A percentile compares a stretch with the other conserved stretches of the same genome.
Conservation (phyloP, 2,329 filamentous ascomycete genomes). For the Neobulgaria alba region DNA sequence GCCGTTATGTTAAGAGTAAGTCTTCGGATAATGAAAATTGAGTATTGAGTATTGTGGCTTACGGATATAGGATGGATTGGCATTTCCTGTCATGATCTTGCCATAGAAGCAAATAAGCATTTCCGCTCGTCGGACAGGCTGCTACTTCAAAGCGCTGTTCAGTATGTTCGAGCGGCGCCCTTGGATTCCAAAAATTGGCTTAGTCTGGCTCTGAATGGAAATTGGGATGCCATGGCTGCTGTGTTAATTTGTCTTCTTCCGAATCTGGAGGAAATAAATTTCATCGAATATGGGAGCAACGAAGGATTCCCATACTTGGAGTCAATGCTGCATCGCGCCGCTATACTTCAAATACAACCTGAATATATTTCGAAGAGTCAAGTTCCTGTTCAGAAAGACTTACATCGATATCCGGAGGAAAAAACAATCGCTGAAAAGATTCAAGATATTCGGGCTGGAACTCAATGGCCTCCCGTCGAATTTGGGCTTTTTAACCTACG, state of each 20-base stretch:
- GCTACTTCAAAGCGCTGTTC: not conserved
- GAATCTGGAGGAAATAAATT: slow-evolving; percentile 4
- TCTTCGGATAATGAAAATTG: too few relatives aligned
- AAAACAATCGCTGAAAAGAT: not conserved
- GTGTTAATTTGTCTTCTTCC: slow-evolving; percentile 6
- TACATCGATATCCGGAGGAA: not conserved
- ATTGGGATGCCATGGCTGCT: slow-evolving; percentile 6
- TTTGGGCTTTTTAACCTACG: not conserved
- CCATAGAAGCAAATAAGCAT: too few relatives aligned
- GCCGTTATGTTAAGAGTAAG: slow-evolving; percentile 2
- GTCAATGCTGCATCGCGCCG: slow-evolving; percentile 2
- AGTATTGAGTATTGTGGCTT: too few relatives aligned
- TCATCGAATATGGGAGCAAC: slow-evolving; percentile 5
- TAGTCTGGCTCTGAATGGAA: not conserved
- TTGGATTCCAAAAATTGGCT: not conserved
- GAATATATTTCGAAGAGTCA: not conserved
- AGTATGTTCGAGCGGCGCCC: not conserved
- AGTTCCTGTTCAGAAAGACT: not conserved
- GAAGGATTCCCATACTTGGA: slow-evolving; percentile 8
- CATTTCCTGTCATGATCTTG: not conserved
- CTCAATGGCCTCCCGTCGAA: not conserved
- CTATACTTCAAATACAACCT: not conserved
- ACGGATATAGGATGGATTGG: too few relatives aligned
- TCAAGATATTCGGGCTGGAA: not conserved
- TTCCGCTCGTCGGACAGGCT: too few relatives aligned